Percentiles rank a stretch among this genome's conserved stretches.
Evolutionary conservation across 129 eudicot species (phyloP).

Genomic region (Gnaphalium uliginosum): DNA sequence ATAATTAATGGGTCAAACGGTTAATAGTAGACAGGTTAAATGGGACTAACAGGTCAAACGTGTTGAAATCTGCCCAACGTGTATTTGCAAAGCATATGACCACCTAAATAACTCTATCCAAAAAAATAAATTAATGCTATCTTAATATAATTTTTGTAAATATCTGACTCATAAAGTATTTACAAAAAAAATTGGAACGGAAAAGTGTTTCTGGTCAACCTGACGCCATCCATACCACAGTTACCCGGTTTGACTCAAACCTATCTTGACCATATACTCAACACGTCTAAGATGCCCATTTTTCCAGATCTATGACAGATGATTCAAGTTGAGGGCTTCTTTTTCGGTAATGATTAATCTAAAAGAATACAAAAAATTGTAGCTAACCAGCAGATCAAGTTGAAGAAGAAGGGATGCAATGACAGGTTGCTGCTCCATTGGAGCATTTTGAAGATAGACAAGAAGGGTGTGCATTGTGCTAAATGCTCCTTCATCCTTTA

Average conservation of each 20-base stretch:
- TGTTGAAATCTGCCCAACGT: not conserved
- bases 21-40: not conserved
- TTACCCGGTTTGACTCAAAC: not conserved
- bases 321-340: not conserved
- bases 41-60: not conserved
- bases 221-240: not conserved
- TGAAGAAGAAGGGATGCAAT: constrained; percentile 76
- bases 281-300: not conserved
- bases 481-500: constrained; percentile 79
- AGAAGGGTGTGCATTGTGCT: constrained; percentile 89
- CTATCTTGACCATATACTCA: not conserved
- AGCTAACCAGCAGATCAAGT: constrained; percentile 82
- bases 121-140: not conserved
- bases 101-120: not conserved
- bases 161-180: not conserved
- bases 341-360: not conserved
- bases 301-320: not conserved
- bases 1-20: not conserved
- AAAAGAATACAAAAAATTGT: not conserved
- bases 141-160: not conserved
- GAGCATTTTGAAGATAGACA: constrained; percentile 78
- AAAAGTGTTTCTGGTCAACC: constrained; percentile 2
- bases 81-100: not conserved
- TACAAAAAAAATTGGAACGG: not conserved
- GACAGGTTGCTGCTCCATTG: constrained; percentile 87